Evolutionary conservation across 140 eudicot species (phyloP).

Genomic region (Ambrosia hybrid): DNA sequence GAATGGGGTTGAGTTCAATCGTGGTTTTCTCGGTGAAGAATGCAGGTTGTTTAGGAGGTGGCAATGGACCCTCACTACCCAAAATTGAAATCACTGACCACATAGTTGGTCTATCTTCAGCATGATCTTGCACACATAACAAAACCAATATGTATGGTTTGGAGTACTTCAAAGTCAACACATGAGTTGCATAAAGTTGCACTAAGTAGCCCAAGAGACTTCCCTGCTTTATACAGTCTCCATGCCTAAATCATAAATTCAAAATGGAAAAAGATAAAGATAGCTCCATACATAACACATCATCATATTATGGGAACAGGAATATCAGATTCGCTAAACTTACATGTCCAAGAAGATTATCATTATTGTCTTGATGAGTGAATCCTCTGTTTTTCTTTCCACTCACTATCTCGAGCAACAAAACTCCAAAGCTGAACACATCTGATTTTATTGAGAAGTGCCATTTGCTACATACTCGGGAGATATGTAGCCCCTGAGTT

Average conservation of each 20-base stretch:
- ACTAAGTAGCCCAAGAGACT: conserved; percentile 19
- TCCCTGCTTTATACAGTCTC: conserved; percentile 29
- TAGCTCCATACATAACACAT: too few species aligned
- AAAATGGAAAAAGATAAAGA: too few species aligned
- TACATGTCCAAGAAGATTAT: conserved; percentile 38
- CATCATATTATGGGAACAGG: too few species aligned
- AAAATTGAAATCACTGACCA: too few species aligned
- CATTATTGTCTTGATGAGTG: conserved; percentile 16
- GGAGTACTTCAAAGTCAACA: conserved; percentile 21
- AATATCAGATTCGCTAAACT: too few species aligned
- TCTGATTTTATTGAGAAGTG: conserved; percentile 33
- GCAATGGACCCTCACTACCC: too few species aligned
- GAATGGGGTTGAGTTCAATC: too few species aligned
- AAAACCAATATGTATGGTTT: conserved; percentile 31
- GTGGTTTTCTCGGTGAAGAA: too few species aligned
- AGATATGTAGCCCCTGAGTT: conserved; percentile 29
- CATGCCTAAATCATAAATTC: conserved; percentile 25
- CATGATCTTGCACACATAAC: not conserved
- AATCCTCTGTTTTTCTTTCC: conserved; percentile 32
- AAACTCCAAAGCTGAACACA: conserved; percentile 38
- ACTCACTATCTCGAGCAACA: conserved; percentile 30
- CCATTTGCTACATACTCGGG: conserved; percentile 35
- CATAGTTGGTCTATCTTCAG: too few species aligned
- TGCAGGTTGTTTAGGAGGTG: too few species aligned
- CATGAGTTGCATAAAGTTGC: conserved; percentile 22